These are phyloP conservation scores for Bipolaris gigantea DNA, from an alignment of 2,329 filamentous ascomycete genomes.

Conservation along the genomic window DNA sequence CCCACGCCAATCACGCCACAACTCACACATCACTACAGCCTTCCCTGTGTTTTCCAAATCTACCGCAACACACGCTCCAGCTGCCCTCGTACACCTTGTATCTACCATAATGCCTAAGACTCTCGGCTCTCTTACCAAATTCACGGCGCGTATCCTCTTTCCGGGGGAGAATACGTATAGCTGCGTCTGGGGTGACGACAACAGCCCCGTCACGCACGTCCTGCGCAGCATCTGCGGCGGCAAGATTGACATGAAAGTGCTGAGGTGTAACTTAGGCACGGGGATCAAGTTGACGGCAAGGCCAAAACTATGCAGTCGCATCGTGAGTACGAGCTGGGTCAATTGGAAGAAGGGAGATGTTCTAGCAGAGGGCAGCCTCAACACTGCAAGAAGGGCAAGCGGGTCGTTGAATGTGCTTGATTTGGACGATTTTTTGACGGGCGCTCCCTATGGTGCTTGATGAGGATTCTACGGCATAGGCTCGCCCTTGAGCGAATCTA, in stretches of 20 bases:
- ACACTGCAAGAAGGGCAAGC: constrained; percentile 1
- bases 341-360: constrained; percentile 22
- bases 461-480: neutral
- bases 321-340: constrained; percentile 32
- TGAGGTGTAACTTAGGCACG: constrained; percentile 19
- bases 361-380: neutral
- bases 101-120: constrained; percentile 34
- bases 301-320: constrained; percentile 20
- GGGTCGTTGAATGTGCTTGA: constrained; percentile 1
- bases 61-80: constrained; percentile 23
- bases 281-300: constrained; percentile 17
- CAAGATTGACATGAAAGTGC: constrained; percentile 36
- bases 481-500: neutral
- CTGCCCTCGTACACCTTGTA: constrained; percentile 39
- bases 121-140: constrained; percentile 25
- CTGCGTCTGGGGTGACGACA: constrained; percentile 46
- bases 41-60: constrained; percentile 21
- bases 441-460: neutral
- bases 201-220: constrained; percentile 42
- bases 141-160: constrained; percentile 48
- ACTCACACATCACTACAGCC: neutral
- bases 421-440: constrained; percentile 10
- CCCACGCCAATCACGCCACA: neutral
- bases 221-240: constrained; percentile 44
- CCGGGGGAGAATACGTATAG: constrained; percentile 44